Evolutionary conservation across 2,329 filamentous ascomycete genomes (phyloP).

Genomic region (Colletotrichum sp.): DNA sequence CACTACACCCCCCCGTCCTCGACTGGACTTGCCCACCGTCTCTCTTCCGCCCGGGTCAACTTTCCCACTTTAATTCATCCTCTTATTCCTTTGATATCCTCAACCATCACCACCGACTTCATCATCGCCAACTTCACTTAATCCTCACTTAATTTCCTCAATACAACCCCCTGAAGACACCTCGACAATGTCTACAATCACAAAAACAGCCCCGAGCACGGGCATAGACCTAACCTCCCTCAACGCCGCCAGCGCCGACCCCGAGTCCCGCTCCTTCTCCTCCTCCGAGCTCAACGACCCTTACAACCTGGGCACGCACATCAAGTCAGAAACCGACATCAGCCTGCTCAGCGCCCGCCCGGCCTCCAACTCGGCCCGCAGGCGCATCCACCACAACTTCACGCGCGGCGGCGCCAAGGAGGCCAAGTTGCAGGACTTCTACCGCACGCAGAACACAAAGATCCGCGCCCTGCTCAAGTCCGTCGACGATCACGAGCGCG

Average conservation of each 20-base stretch:
- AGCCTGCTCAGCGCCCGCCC: constrained; percentile 62
- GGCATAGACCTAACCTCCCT: background rate
- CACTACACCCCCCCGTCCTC: background rate
- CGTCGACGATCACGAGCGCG: constrained; percentile 86
- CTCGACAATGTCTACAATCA: background rate
- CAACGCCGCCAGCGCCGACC: background rate
- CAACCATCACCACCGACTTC: background rate
- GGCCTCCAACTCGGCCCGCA: constrained; percentile 79
- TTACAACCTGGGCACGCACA: constrained; percentile 75
- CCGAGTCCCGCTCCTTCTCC: constrained; percentile 16
- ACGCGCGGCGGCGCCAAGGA: constrained; percentile 36
- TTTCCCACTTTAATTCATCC: background rate
- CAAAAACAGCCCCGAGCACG: background rate
- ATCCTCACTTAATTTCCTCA: background rate
- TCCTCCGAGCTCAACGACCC: constrained; percentile 65
- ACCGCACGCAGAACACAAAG: constrained; percentile 89
- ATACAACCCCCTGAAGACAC: background rate
- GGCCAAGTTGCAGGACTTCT: constrained; percentile 77
- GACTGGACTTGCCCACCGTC: constrained; percentile 4
- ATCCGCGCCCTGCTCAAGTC: constrained; percentile 92
- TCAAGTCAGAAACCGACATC: constrained; percentile 81
- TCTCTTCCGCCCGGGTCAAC: background rate
- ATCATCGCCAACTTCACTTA: background rate
- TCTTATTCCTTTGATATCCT: background rate
- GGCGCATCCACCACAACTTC: constrained; percentile 52